Evolutionary conservation across 208 protist species (phyloP), one percentile per base, ranked within the genome.

Genomic region (Dictyostelium gargantuum): DNA sequence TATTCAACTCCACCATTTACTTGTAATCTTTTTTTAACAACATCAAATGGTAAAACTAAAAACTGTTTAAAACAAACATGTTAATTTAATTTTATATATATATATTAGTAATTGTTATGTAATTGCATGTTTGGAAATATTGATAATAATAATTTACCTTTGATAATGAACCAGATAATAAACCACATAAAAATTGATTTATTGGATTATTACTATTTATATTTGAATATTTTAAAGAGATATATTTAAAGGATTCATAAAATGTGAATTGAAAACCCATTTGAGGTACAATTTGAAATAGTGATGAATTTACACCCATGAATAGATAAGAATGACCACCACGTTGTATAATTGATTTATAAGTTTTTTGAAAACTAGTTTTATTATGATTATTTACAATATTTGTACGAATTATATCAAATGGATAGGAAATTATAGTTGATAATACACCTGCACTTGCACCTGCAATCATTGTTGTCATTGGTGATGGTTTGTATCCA

Each of bases 21-120:
- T 68, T 89, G 82, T 54, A 89, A n/a, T 52, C 82, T 29, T 32
- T 89, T 89, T 38, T 89, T 89, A 23, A 79, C n/a, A 23, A 89
- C 70, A 68, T 89, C 82, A 40, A 89, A 79, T 66, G 82, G 82
- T 52, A 89, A 50, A 8, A 89, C 82, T 26, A 89, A 66, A 42
- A 89, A 89, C 54, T 61, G 29, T 61, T 58, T 58, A 58, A 58
- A 58, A 26, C 6, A 58, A 26, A 58, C 21, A 26, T 26, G 26
- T n/a, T 15, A 21, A n/a, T 26, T 15, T 26, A 6, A 6, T n/a
- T n/a, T 26, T 6, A 61, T 23, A n/a, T n/a, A n/a, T n/a, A n/a
- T n/a, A n/a, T n/a, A n/a, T n/a, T n/a, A n/a, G n/a, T n/a, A n/a
- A n/a, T n/a, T n/a, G n/a, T n/a, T n/a, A n/a, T n/a, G n/a, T n/a